These are phyloP conservation scores for Colletotrichum euphorbiae DNA, from an alignment of 2,329 filamentous ascomycete species.

Conservation along the genomic window DNA sequence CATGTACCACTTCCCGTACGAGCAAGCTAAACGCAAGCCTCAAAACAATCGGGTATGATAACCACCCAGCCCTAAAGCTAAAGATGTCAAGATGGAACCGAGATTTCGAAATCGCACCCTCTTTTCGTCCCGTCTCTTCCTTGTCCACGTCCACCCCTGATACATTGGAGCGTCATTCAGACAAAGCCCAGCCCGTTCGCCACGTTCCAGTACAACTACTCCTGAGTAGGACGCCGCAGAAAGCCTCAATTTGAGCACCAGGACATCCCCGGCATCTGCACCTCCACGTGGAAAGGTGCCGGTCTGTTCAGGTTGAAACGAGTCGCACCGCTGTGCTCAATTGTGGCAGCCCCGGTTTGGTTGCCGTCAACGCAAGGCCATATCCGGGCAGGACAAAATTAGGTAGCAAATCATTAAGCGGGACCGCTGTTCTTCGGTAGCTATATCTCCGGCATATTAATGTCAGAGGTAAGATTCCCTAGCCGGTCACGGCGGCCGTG, in stretches of 20 bases:
- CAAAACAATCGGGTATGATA: no score
- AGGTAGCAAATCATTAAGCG: neutral
- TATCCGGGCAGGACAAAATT: neutral
- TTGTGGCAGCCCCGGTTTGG: constrained; percentile 4
- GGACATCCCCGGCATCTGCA: constrained; percentile 22
- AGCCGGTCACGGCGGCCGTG: neutral
- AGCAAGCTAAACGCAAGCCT: no score
- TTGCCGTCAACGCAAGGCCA: neutral
- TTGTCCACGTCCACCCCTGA: neutral
- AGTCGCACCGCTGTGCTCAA: constrained; percentile 1
- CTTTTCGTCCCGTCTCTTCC: neutral
- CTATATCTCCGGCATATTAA: constrained; percentile 11
- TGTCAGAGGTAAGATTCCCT: constrained; percentile 4
- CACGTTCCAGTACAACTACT: neutral
- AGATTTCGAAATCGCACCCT: neutral
- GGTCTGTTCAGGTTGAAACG: constrained; percentile 21
- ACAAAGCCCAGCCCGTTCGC: neutral
- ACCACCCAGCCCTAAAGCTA: neutral
- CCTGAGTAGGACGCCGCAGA: neutral
- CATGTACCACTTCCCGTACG: neutral
- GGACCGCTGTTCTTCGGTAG: neutral
- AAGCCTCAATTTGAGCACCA: constrained; percentile 12
- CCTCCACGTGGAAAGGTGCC: constrained; percentile 29
- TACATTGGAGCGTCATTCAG: neutral
- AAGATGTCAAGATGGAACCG: constrained; percentile 5